Evolutionary conservation across 106 monocot genomes (phyloP), one percentile per base, ranked within the genome.

Genomic region (Posidonia australis): DNA sequence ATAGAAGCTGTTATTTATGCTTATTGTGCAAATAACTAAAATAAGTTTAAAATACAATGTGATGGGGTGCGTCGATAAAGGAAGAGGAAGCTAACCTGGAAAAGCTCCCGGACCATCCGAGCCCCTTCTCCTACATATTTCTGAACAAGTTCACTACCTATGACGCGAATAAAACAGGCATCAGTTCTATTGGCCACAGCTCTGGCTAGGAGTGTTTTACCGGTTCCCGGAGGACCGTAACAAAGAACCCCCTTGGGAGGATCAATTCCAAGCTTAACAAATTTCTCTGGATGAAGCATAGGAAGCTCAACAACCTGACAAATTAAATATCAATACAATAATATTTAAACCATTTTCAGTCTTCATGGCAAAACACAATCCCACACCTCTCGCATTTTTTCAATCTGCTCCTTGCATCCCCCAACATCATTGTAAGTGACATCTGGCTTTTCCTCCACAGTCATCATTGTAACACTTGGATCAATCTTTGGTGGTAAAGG

Each of bases 401-500:
- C 96, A 64, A 96, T 96, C 65, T 96, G 96, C 29, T 96, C 96
- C 72, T 90, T 96, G 63, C 96, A 98, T 13, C 96, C 96, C 57
- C 96, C 96, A 59, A 98, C 96, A 78, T 98, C 96, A 71, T 98
- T 98, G 63, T 98, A 98, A 45, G 96, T 98, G 20, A 98, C 90
- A 73, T 98, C 90, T 52, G 96, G 96, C 69, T 98, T 98, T 67
- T 98, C 96, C 63, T 98, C 96, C 11, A 98, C 96, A 0, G 96
- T 98, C 96, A 98, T 98, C 96, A 98, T 98, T 51, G 96, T 98
- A 53, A 98, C 96, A 75, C 90, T 98, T 22, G 96, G 96, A 75
- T 98, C 96, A 77, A 98, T 98, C 67, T 98, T 98, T 49, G 96
- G 96, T 16, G 90, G 96, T 76, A 98, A 81, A 28, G 96, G 96